phyloP scores from a whole-genome alignment of 495 filamentous ascomycete genomes.

The Astrocystis sublimbata region DNA sequence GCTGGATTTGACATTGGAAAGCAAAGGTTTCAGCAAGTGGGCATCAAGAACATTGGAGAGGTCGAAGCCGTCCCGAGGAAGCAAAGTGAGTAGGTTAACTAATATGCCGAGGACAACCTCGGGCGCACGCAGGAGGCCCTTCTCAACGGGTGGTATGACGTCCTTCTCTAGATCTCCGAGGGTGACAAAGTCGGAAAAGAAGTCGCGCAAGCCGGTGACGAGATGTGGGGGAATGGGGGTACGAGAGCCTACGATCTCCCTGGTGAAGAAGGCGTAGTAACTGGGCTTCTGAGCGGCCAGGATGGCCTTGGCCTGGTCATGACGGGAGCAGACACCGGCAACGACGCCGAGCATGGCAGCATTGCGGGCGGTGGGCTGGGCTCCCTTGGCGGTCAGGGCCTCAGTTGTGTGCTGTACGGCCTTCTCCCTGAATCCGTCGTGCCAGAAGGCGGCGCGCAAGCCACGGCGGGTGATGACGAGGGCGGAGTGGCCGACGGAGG shows the following conservation, averaged over 20 bases:
- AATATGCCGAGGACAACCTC: conserved; percentile 85
- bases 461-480: conserved; percentile 72
- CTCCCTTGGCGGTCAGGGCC: conserved; percentile 64
- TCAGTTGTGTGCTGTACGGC: conserved; percentile 63
- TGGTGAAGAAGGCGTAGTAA: conserved; percentile 76
- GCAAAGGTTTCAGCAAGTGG: conserved; percentile 76
- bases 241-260: conserved; percentile 82
- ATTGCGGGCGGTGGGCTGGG: conserved; percentile 64
- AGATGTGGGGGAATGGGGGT: conserved; percentile 70
- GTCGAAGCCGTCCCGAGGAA: conserved; percentile 66
- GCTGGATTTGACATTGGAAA: conserved; percentile 87
- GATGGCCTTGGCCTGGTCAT: conserved; percentile 55
- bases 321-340: conserved; percentile 78
- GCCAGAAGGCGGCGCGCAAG: conserved; percentile 66
- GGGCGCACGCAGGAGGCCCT: conserved; percentile 82
- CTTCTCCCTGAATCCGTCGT: conserved; percentile 56
- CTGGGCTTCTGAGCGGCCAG: conserved; percentile 66
- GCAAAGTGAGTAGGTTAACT: conserved; percentile 63
- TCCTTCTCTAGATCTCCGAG: conserved; percentile 74
- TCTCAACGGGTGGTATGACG: conserved; percentile 79
- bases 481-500: conserved; percentile 63
- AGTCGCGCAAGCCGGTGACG: conserved; percentile 72
- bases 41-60: conserved; percentile 69
- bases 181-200: conserved; percentile 75
- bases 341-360: conserved; percentile 79